Percentiles rank a stretch among this genome's conserved stretches.
phyloP scores from a whole-genome alignment of 2,329 filamentous ascomycete species.

The Calonectria hawksworthii region DNA sequence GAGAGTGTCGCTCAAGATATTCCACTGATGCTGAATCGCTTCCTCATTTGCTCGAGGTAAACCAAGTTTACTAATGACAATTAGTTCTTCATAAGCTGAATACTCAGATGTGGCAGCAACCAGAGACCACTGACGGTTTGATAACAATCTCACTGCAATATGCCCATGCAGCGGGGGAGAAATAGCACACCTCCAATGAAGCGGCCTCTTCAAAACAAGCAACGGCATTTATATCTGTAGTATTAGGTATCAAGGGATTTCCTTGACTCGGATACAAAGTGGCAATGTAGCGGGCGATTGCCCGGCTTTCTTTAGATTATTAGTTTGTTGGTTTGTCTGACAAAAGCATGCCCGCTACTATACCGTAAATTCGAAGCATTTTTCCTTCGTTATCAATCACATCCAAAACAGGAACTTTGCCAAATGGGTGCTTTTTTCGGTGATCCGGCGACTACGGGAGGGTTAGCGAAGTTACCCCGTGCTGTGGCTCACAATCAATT shows the following conservation, averaged over 20 bases:
- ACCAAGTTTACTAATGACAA: not conserved
- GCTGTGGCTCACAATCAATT: not conserved
- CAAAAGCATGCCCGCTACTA: fast-evolving
- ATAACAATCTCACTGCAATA: not conserved
- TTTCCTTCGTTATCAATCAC: not conserved
- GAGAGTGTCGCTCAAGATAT: not conserved
- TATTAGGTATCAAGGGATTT: not conserved
- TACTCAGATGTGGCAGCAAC: no score
- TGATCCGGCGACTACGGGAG: not conserved
- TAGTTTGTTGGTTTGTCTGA: not conserved
- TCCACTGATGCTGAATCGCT: not conserved
- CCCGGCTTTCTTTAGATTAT: not conserved
- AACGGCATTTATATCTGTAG: not conserved
- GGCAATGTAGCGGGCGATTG: not conserved
- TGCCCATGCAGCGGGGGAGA: not conserved
- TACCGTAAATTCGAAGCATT: not conserved
- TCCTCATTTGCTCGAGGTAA: not conserved
- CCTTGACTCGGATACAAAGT: not conserved
- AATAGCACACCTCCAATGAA: not conserved
- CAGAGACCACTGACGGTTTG: not conserved
- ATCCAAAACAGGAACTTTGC: not conserved
- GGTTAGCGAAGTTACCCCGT: not conserved
- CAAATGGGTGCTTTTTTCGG: not conserved
- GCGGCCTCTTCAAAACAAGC: not conserved
- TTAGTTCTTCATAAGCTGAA: no score